phyloP scores from a whole-genome alignment of 768 basidiomycete genomes.

The Hydnomerulius pinastri region DNA sequence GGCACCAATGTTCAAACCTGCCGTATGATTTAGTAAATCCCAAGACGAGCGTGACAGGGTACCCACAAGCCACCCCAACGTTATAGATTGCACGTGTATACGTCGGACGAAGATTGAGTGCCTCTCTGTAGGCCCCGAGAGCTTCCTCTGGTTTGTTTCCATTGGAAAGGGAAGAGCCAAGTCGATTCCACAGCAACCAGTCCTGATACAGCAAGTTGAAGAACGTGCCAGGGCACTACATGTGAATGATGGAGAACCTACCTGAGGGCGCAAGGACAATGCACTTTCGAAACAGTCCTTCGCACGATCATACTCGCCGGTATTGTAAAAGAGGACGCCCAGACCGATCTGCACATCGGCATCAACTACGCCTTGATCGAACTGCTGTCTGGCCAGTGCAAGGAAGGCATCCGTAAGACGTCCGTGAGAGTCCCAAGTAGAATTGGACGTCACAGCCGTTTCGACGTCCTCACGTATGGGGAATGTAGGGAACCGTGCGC shows the following conservation, averaged over 20 bases:
- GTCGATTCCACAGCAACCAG: conserved; percentile 92
- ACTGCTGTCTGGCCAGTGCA: conserved; percentile 79
- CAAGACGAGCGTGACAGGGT: background rate
- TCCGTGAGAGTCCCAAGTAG: conserved; percentile 82
- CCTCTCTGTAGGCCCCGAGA: conserved; percentile 85
- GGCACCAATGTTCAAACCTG: conserved; percentile 94
- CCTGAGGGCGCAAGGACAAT: conserved; percentile 73
- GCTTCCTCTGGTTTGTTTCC: conserved; percentile 94
- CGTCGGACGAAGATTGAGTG: conserved; percentile 86
- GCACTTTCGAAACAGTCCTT: conserved; percentile 96
- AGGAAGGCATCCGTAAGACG: conserved; percentile 84
- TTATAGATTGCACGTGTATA: conserved; percentile 98
- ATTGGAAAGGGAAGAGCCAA: conserved; percentile 94
- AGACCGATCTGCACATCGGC: conserved; percentile 92
- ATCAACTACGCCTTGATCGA: conserved; percentile 68
- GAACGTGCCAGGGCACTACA: background rate
- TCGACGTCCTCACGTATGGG: conserved; percentile 57
- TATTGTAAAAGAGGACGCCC: conserved; percentile 91
- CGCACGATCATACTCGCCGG: conserved; percentile 81
- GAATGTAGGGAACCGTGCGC: conserved; percentile 60
- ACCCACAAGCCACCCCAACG: conserved; percentile 94
- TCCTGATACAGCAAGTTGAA: conserved; percentile 49
- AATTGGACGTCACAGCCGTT: conserved; percentile 52
- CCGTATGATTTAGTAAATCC: conserved; percentile 4
- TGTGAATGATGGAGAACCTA: conserved; percentile 28